Conservation (phyloP, 768 basidiomycete genomes). For the Phlegmacium glaucopus region DNA sequence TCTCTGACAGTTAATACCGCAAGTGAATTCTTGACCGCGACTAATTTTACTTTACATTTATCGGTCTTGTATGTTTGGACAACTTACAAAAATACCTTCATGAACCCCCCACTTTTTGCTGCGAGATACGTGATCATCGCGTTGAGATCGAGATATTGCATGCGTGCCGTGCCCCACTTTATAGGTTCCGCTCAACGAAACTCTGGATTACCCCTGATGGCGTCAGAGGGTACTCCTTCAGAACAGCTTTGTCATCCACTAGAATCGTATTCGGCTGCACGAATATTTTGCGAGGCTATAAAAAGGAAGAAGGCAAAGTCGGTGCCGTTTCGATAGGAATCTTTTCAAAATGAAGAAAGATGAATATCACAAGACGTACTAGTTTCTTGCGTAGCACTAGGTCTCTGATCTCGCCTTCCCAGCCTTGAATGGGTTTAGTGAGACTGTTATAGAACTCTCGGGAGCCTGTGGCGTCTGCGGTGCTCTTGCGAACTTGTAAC, state of each 20-base stretch:
- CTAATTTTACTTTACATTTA: slow-evolving; percentile 8
- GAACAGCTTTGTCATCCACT: slow-evolving; percentile 59
- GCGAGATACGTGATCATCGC: slow-evolving; percentile 3
- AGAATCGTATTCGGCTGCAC: slow-evolving; percentile 80
- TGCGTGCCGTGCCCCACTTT: too few relatives aligned
- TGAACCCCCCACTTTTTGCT: slow-evolving; percentile 3
- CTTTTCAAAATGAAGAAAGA: neutral
- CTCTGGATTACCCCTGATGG: slow-evolving; percentile 75
- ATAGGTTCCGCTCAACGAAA: slow-evolving; percentile 70
- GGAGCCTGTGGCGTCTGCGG: slow-evolving; percentile 80
- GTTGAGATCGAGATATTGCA: too few relatives aligned
- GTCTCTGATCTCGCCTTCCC: slow-evolving; percentile 75
- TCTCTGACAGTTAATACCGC: too few relatives aligned
- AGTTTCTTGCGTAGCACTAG: slow-evolving; percentile 77
- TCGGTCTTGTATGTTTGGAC: slow-evolving; percentile 6
- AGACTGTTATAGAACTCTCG: slow-evolving; percentile 75
- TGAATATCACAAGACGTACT: slow-evolving; percentile 36
- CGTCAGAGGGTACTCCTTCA: slow-evolving; percentile 79
- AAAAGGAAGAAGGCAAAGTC: slow-evolving; percentile 4
- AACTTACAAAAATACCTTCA: neutral
- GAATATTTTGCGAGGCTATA: slow-evolving; percentile 79
- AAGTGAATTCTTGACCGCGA: too few relatives aligned
- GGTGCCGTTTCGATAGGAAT: neutral
- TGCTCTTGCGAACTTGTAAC: slow-evolving; percentile 82
- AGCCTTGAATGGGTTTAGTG: slow-evolving; percentile 67